Percentiles rank a stretch among this genome's conserved stretches.
These are phyloP conservation scores for Litsea cubeba DNA, from an alignment of 164 flowering plant species.

Conservation along the genomic window DNA sequence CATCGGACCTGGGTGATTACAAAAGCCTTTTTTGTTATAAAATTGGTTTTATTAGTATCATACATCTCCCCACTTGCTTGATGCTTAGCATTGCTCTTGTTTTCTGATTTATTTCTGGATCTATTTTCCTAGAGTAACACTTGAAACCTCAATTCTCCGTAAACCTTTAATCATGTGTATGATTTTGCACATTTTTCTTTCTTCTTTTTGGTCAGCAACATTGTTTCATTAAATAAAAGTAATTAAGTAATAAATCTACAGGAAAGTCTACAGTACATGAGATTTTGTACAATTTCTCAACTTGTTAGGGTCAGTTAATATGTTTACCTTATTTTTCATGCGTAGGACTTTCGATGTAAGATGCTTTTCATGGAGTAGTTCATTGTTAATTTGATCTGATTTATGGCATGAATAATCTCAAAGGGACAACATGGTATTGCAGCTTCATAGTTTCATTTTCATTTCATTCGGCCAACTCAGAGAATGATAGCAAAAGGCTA, in stretches of 20 bases:
- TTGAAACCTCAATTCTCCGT: not conserved
- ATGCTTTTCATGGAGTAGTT: not conserved
- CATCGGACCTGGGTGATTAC: not conserved
- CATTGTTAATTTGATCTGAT: not conserved
- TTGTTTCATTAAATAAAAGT: too few relatives aligned
- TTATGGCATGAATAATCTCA: not conserved
- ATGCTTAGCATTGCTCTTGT: not conserved
- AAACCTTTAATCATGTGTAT: not conserved
- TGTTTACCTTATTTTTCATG: too few relatives aligned
- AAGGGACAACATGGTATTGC: not conserved
- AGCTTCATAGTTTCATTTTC: conserved; percentile 50
- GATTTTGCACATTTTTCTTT: too few relatives aligned
- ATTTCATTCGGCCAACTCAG: conserved; percentile 33
- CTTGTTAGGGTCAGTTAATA: not conserved
- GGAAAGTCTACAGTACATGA: not conserved
- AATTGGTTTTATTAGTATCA: too few relatives aligned
- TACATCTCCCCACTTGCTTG: not conserved
- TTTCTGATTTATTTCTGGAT: not conserved
- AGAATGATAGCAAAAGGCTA: conserved; percentile 40
- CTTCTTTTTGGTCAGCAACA: too few relatives aligned
- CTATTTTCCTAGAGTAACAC: not conserved
- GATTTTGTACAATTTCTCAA: not conserved
- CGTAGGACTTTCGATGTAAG: too few relatives aligned
- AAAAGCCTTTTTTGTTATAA: too few relatives aligned
- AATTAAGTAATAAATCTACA: too few relatives aligned